phyloP scores from a whole-genome alignment of 148 eudicot genomes.

The Fallopia convolvulus region DNA sequence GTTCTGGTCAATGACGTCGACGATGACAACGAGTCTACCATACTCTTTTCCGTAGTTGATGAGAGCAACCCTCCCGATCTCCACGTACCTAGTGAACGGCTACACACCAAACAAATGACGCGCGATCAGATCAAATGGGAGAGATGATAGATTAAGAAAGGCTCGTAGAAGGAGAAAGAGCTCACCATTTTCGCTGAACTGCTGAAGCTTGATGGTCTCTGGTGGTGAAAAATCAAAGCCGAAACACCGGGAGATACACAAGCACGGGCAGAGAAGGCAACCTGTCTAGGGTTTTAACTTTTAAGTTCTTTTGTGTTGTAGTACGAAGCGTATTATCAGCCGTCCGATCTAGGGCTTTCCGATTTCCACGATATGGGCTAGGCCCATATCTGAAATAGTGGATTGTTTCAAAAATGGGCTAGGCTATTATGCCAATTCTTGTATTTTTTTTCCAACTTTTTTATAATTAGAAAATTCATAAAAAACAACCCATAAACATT shows the following conservation, averaged over 20 bases:
- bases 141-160: background rate
- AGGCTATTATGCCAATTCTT: too few relatives aligned
- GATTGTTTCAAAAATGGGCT: too few relatives aligned
- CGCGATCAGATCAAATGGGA: background rate
- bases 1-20: conserved; percentile 42
- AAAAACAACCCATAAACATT: too few relatives aligned
- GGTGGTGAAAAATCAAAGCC: background rate
- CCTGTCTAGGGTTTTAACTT: background rate
- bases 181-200: conserved; percentile 10
- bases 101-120: conserved; percentile 9
- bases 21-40: conserved; percentile 43
- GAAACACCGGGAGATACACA: background rate
- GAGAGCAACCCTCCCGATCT: conserved; percentile 41
- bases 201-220: conserved; percentile 3
- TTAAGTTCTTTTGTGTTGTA: background rate
- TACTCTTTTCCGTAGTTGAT: conserved; percentile 45
- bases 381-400: background rate
- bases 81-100: conserved; percentile 60
- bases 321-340: background rate
- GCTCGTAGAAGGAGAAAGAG: background rate
- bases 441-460: too few relatives aligned
- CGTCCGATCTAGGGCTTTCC: background rate
- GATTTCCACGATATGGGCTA: background rate
- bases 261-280: background rate
- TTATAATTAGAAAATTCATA: too few relatives aligned